Percentiles rank a stretch among this genome's conserved stretches.
phyloP scores from a whole-genome alignment of 306 rosid species.

The Casuarina equisetifolia region DNA sequence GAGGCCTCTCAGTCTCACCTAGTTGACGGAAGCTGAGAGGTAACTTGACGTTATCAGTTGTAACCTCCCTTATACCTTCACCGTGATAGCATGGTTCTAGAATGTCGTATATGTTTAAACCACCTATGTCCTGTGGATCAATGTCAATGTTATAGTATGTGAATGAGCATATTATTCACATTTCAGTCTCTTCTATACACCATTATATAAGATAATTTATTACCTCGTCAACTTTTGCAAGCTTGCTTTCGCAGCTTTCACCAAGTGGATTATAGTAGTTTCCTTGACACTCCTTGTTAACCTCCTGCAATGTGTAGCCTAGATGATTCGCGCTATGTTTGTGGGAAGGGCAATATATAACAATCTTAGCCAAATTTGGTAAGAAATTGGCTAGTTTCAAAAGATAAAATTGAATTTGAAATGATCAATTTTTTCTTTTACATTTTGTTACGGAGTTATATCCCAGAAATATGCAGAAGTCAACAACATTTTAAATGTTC shows the following conservation, averaged over 20 bases:
- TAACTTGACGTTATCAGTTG: conserved; percentile 36
- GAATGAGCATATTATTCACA: conserved; percentile 17
- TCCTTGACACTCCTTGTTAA: conserved; percentile 51
- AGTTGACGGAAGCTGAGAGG: conserved; percentile 71
- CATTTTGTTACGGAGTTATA: neutral
- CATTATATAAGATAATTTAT: conserved; percentile 4
- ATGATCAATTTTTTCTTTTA: neutral
- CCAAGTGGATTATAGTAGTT: conserved; percentile 44
- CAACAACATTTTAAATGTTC: neutral
- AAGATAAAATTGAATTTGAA: neutral
- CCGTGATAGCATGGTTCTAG: conserved; percentile 90
- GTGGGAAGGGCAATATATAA: neutral
- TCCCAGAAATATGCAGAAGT: neutral
- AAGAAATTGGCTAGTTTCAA: neutral
- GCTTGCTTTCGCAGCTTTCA: conserved; percentile 44
- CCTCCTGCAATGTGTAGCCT: conserved; percentile 51
- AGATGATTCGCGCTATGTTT: conserved; percentile 24
- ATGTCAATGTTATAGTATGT: conserved; percentile 16
- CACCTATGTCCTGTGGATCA: conserved; percentile 52
- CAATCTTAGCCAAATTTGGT: neutral
- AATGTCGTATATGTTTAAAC: conserved; percentile 73
- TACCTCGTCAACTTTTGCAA: conserved; percentile 66
- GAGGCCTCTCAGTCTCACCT: conserved; percentile 81
- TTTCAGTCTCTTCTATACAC: conserved; percentile 11
- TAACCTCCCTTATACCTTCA: conserved; percentile 28